These are phyloP conservation scores for Salvia splendens DNA, from an alignment of 257 asterid species.

Conservation along the genomic window DNA sequence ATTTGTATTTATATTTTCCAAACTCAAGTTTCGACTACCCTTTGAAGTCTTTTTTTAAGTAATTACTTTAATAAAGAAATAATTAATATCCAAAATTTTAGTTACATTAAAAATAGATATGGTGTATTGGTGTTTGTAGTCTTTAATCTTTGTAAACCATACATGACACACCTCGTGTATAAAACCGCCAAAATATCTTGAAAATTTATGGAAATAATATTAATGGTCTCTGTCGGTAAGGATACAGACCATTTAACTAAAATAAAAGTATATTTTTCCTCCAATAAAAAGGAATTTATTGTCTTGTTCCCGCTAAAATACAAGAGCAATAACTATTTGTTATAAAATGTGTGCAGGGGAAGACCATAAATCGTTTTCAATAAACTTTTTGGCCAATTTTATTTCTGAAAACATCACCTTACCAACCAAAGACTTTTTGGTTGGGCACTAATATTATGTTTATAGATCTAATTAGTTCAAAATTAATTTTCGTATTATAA, in stretches of 20 bases:
- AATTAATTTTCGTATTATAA: neutral
- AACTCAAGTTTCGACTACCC: neutral
- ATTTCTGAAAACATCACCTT: slow-evolving; percentile 28
- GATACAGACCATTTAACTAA: neutral
- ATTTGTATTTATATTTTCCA: neutral
- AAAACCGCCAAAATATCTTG: neutral
- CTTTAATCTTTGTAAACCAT: no score
- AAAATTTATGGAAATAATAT: no score
- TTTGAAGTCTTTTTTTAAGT: no score
- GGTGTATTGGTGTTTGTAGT: neutral
- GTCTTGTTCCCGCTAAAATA: slow-evolving; percentile 14
- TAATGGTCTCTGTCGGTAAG: slow-evolving; percentile 19
- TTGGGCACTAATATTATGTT: slow-evolving; percentile 12
- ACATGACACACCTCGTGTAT: neutral
- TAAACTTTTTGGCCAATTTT: slow-evolving; percentile 5
- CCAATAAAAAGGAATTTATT: slow-evolving; percentile 3
- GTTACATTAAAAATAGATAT: neutral
- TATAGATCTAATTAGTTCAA: neutral
- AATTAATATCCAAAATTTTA: neutral
- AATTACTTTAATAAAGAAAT: neutral
- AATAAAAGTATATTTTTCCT: neutral
- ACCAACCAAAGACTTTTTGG: slow-evolving; percentile 37
- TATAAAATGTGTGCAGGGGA: slow-evolving; percentile 1
- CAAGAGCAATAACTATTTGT: slow-evolving; percentile 21
- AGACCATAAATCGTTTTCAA: slow-evolving; percentile 24